Evolutionary conservation across 148 eudicot species (phyloP), one percentile per base, ranked within the genome.

Genomic region (Silene latifolia): DNA sequence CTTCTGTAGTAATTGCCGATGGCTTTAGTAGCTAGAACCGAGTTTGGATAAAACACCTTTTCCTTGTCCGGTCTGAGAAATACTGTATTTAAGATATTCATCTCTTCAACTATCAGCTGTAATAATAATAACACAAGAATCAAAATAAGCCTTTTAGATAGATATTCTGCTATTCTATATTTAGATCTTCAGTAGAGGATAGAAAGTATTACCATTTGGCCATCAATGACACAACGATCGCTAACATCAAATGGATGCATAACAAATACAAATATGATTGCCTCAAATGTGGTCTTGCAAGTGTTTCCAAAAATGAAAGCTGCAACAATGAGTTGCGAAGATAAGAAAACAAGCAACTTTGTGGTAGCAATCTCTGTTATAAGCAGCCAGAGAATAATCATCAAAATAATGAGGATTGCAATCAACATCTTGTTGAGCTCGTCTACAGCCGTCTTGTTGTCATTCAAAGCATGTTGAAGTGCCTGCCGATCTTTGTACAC

Each of bases 171-270:
- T 2, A 11, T 19, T 46, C 47, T 7, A 51, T 4, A 18, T 25
- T 3, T 32, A 12, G 20, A 6, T 25, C 3, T 18, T 27, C 20
- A 23, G 46, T n/a, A 72, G n/a, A 17, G 47, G 56, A 13, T 12
- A 75, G 71, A 70, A 19, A 56, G 11, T 39, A 51, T 63, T 87
- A 90, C 95, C 95, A 82, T 82, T 39, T 78, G 74, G 35, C 85
- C 87, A 63, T 88, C 95, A 42, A 90, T 78, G 78, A 86, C 82
- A 79, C 95, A 90, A 20, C 92, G 92, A 69, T 90, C 95, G 51
- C 95, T 88, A 60, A 90, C 90, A 77, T 90, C 95, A 75, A 88
- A 90, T 25, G 95, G 95, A 74, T 90, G 95, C 92, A 88, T 90
- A 70, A 90, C 86, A 54, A 90, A 90, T 25, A 90, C 95, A 69